Percentiles rank a stretch among this genome's conserved stretches.
Conservation (phyloP, 208 protist genomes). For the Leishmania gerbilli region DNA sequence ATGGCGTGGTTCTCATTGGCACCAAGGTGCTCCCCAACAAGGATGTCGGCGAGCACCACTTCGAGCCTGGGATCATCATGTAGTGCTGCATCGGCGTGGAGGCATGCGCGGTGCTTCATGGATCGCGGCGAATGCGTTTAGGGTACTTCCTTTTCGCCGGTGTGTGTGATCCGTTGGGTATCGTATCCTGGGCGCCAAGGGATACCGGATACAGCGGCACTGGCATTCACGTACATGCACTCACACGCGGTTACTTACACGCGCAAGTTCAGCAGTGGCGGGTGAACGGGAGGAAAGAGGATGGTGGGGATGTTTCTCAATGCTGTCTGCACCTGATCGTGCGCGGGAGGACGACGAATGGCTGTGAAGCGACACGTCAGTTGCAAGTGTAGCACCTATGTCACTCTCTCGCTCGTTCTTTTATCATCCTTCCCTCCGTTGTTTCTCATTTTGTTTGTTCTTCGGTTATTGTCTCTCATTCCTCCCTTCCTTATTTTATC, state of each 20-base stretch:
- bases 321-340: neutral
- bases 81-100: conserved; percentile 34
- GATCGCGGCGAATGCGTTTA: neutral
- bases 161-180: neutral
- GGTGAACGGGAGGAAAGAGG: conserved; percentile 3
- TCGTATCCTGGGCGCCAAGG: neutral
- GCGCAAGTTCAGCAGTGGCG: neutral
- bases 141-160: neutral
- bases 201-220: neutral
- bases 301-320: neutral
- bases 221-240: neutral
- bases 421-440: neutral
- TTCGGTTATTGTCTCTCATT: neutral
- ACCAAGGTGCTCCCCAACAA: conserved; percentile 96
- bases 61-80: conserved; percentile 93
- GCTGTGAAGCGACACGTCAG: neutral
- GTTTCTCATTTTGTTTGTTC: neutral
- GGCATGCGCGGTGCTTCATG: neutral
- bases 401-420: neutral
- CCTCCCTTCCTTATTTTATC: neutral
- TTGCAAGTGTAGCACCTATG: neutral
- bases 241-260: neutral
- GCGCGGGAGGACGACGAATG: neutral
- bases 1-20: conserved; percentile 94
- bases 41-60: conserved; percentile 81